Conservation (phyloP, 371 early-diverging fungal species). For the Paramicrosporidium saccamoebae region DNA sequence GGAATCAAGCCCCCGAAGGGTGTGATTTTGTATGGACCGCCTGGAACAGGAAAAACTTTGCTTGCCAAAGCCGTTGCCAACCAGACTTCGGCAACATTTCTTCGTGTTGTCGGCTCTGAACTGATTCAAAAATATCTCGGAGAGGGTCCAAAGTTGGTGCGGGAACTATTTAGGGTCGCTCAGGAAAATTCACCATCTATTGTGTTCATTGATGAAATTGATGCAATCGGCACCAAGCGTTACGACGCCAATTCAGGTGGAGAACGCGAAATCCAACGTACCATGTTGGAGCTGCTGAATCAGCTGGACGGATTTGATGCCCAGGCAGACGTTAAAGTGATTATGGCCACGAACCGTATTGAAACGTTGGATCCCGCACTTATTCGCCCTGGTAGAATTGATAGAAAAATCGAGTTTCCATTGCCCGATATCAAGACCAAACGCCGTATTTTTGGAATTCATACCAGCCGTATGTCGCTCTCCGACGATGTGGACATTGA, state of each 20-base stretch:
- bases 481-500: conserved; percentile 90
- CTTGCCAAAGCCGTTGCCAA: conserved; percentile 99
- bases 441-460: conserved; percentile 93
- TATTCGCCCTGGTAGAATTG: conserved; percentile 98
- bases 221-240: conserved; percentile 95
- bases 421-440: conserved; percentile 96
- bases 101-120: conserved; percentile 99
- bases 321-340: conserved; percentile 96
- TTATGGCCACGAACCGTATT: conserved; percentile 99
- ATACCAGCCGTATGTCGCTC: conserved; percentile 92
- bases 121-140: conserved; percentile 99
- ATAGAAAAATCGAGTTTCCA: conserved; percentile 99
- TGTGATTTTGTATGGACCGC: conserved; percentile 95
- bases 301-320: conserved; percentile 99
- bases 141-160: conserved; percentile 96
- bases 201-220: conserved; percentile 99
- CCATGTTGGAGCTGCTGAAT: conserved; percentile 99
- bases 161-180: conserved; percentile 96
- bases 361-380: conserved; percentile 96
- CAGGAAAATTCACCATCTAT: conserved; percentile 97
- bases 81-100: conserved; percentile 96
- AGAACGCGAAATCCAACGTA: conserved; percentile 94
- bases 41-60: conserved; percentile 97
- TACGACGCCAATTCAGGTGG: conserved; percentile 93
- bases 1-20: conserved; percentile 99